These are phyloP conservation scores for Gardenia jasminoides DNA, from an alignment of 257 asterid genomes.

Conservation along the genomic window DNA sequence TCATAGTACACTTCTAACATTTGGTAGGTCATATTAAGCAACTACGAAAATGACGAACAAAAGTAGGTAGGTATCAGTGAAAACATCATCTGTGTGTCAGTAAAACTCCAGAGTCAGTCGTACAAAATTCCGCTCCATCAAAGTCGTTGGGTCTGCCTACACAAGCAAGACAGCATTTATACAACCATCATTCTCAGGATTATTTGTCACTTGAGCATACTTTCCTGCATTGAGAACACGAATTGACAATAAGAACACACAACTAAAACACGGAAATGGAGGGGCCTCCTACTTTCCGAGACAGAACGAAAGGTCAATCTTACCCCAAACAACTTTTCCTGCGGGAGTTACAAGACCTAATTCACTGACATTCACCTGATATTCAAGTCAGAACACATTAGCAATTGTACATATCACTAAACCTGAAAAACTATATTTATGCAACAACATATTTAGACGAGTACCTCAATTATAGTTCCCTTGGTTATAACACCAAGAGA, in stretches of 20 bases:
- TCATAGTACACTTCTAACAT: too few species aligned
- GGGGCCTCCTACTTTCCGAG: neutral
- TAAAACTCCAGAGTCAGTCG: too few species aligned
- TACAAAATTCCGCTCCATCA: neutral
- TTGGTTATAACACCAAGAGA: constrained; percentile 90
- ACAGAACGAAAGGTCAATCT: constrained; percentile 7
- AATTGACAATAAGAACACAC: neutral
- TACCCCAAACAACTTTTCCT: constrained; percentile 98
- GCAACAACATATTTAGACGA: neutral
- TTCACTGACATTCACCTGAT: constrained; percentile 87
- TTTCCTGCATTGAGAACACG: constrained; percentile 60
- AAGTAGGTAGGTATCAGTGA: neutral
- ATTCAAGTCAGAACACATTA: constrained; percentile 14
- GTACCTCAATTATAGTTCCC: constrained; percentile 93
- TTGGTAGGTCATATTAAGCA: too few species aligned
- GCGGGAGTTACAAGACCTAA: constrained; percentile 98
- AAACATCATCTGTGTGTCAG: neutral
- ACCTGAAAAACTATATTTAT: neutral
- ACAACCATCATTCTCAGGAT: constrained; percentile 97
- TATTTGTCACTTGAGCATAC: constrained; percentile 92
- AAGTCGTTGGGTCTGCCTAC: constrained; percentile 21
- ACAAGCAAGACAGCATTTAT: constrained; percentile 89
- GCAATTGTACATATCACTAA: neutral
- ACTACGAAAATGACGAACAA: neutral
- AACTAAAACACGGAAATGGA: neutral